Base-by-base conservation (phyloP, 208 protist genomes). In the Leishmania martiniquensis region DNA sequence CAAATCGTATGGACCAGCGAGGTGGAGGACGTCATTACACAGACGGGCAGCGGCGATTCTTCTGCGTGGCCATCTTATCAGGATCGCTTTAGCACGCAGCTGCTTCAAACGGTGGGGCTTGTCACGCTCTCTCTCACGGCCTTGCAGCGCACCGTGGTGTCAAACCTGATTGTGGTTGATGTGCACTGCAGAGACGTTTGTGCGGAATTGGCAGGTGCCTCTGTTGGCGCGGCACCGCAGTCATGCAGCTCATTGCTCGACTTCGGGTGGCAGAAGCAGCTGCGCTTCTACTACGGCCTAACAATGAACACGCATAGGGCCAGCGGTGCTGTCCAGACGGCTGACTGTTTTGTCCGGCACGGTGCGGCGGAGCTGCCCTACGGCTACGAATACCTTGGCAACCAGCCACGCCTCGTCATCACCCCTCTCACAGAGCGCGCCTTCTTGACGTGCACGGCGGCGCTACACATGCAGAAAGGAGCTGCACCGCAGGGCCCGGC, bases 321-420 rank as follows among this genome's bases (percentile, higher is more conserved):
- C 93, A 78, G 62, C 37, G 71, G 71, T 15, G 39, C 7, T 42
- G 29, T 32, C 13, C 62, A 57, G 69, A 52, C 34, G 52, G 60
- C 59, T 42, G 91, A 94, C 75, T 92, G 90, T 75, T 91, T 90
- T 47, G 92, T 97, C 37, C 95, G 93, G 34, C 95, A 98, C 79
- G 91, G 90, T 77, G 89, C 92, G 49, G 91, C 95, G 37, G 75
- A 88, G 68, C 88, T 99, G 52, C 86, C 83, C 55, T 98, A 98
- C 88, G 96, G 96, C 49, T 99, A 98, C 80, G 98, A 99, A 85
- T 99, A 99, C 87, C 85, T 98, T 20, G 98, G 98, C 75, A 98
- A 98, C 81, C 89, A 96, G 52, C 81, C 89, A 6, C 91, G 98
- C 34, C 91, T 99, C 39, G 98, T 99, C 66, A 98, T 99, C 81